Percentiles rank a stretch among this genome's conserved stretches.
Conservation (phyloP, 2,329 filamentous ascomycete genomes). For the Dactylellina cionopaga region DNA sequence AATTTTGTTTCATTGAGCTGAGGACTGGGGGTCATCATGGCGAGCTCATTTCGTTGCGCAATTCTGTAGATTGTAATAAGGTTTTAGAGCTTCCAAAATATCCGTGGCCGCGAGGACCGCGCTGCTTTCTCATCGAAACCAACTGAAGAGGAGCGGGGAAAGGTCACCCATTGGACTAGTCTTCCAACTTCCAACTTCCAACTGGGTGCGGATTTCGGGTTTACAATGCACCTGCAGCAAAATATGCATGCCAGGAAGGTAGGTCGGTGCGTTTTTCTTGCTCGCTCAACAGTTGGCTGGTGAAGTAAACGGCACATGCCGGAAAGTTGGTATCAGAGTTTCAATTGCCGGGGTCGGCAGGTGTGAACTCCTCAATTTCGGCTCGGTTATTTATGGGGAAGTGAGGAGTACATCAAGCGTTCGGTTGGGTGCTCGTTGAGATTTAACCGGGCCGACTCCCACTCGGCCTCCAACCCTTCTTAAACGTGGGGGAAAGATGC, state of each 20-base stretch:
- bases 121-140: background rate
- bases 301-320: conserved; percentile 14
- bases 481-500: background rate
- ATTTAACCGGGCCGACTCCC: conserved; percentile 44
- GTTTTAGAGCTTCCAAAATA: too few relatives aligned
- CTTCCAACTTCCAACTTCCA: background rate
- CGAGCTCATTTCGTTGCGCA: too few relatives aligned
- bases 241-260: background rate
- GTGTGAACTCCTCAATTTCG: conserved; percentile 43
- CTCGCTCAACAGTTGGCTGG: conserved; percentile 38
- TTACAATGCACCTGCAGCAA: conserved; percentile 10
- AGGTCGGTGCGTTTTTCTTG: background rate
- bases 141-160: conserved; percentile 28
- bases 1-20: too few relatives aligned
- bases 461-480: too few relatives aligned
- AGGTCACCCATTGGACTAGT: background rate
- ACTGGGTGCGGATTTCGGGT: background rate
- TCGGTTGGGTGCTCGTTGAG: conserved; percentile 22
- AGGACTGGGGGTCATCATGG: too few relatives aligned
- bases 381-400: conserved; percentile 20
- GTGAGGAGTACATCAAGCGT: too few relatives aligned
- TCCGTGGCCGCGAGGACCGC: conserved; percentile 29
- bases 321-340: background rate
- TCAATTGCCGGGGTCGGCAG: conserved; percentile 20
- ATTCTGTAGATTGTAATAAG: too few relatives aligned